phyloP scores from a whole-genome alignment of 768 basidiomycete species.

The Suillus brevipes region DNA sequence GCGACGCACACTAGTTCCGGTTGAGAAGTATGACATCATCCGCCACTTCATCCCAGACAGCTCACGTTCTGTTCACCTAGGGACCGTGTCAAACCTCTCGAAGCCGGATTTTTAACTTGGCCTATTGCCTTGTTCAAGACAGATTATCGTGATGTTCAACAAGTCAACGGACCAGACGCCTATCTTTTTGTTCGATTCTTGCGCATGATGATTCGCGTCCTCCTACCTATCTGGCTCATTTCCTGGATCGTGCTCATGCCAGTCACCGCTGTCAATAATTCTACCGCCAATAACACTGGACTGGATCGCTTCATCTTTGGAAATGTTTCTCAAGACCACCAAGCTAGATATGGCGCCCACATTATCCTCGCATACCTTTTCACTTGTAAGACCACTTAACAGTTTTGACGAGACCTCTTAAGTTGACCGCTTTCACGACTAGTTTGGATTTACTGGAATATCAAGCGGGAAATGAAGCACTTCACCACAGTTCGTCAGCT shows the following conservation, averaged over 20 bases:
- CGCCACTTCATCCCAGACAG: background rate
- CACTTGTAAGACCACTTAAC: conserved; percentile 57
- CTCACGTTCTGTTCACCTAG: conserved; percentile 31
- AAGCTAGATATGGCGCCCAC: conserved; percentile 73
- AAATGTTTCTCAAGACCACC: conserved; percentile 56
- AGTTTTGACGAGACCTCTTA: conserved; percentile 2
- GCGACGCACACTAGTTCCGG: conserved; percentile 71
- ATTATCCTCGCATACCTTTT: conserved; percentile 74
- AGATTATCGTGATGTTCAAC: conserved; percentile 61
- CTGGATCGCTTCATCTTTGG: conserved; percentile 80
- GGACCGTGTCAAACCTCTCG: conserved; percentile 58
- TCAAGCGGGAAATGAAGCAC: conserved; percentile 76
- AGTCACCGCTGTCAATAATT: conserved; percentile 57
- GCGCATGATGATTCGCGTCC: conserved; percentile 76
- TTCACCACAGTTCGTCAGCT: conserved; percentile 81
- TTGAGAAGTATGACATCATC: conserved; percentile 38
- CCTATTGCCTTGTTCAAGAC: conserved; percentile 61
- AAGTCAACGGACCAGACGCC: conserved; percentile 82
- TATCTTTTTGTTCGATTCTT: conserved; percentile 93
- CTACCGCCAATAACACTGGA: conserved; percentile 45
- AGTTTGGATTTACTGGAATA: conserved; percentile 88
- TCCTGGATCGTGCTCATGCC: conserved; percentile 89
- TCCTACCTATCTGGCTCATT: conserved; percentile 89
- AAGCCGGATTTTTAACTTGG: conserved; percentile 58
- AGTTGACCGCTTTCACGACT: background rate